These are phyloP conservation scores for Fusarium chuoi DNA, from an alignment of 2,329 filamentous ascomycete species.

Conservation along the genomic window DNA sequence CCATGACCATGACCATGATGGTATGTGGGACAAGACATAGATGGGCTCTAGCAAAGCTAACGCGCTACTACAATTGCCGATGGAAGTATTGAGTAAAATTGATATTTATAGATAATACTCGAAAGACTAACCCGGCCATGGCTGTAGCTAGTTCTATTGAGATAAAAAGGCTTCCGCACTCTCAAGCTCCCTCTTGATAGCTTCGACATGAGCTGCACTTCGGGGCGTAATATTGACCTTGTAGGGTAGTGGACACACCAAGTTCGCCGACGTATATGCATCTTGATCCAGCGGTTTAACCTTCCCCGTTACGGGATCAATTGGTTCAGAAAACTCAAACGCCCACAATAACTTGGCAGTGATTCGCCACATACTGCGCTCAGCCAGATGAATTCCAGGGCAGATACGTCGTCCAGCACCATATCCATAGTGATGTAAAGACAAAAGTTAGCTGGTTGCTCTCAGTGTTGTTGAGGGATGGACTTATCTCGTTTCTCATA, in stretches of 20 bases:
- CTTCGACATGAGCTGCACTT: background rate
- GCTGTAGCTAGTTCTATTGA: background rate
- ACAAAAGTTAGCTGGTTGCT: accelerated
- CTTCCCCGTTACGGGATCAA: background rate
- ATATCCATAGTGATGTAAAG: background rate
- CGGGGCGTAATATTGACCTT: background rate
- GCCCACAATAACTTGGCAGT: background rate
- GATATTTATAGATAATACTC: accelerated
- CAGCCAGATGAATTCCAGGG: background rate
- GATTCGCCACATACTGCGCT: background rate
- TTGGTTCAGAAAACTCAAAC: background rate
- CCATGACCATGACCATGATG: background rate
- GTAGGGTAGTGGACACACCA: background rate
- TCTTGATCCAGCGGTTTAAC: background rate
- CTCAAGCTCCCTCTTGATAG: background rate
- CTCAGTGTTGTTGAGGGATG: accelerated
- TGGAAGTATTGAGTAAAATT: too few relatives aligned
- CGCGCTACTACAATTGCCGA: too few relatives aligned
- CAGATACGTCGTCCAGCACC: background rate
- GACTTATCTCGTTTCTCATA: background rate
- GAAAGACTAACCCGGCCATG: accelerated
- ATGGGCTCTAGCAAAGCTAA: too few relatives aligned
- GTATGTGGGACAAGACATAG: background rate
- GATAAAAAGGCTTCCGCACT: background rate
- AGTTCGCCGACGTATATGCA: background rate